Evolutionary conservation across 108 stramenopile species (phyloP), one percentile per base, ranked within the genome.

Genomic region (Pseudonitzschia delicatissima): DNA sequence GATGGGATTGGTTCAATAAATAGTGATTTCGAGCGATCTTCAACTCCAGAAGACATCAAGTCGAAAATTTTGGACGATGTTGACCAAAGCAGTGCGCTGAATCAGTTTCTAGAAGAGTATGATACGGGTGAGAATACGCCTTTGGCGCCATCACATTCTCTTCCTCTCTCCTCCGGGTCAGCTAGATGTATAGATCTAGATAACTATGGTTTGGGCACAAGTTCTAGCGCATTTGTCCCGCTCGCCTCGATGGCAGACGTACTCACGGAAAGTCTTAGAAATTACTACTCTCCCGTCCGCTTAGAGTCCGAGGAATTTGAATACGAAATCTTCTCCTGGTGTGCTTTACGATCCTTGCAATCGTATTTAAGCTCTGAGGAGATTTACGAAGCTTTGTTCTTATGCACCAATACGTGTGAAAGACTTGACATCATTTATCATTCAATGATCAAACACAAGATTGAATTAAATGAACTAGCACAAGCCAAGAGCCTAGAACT

Each of bases 161-260:
- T 40, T 33, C 45, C 58, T 17, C 48, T 70, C 23, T 62, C 69
- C 1, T 29, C 47, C 15, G 21, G 15, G 25, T 59, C 69, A 15
- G 49, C 59, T 4, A 32, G 48, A 32, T 44, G 52, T 5, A 21
- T 62, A 15, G 36, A 61, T 8, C 57, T 66, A 48, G 83, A 84
- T 2, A 84, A 87, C 65, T 86, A 71, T 26, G 88, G 88, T 0
- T 42, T 89, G 45, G 80, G 81, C 2, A 76, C 76, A 12, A 58
- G 71, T 23, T 29, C 74, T 21, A 57, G 29, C 1, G 57, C 74
- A 2, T 77, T 77, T 44, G 77, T 74, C 15, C 68, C 65, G 5
- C 60, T 89, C n/a, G 61, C 71, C 2, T 70, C 78, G 5, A 67
- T 89, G 35, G 71, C 81, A 2, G 47, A 69, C 8, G 72, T 82